Percentiles rank a stretch among this genome's conserved stretches.
phyloP scores from a whole-genome alignment of 768 basidiomycete genomes.

The Gymnopilus dilepis region DNA sequence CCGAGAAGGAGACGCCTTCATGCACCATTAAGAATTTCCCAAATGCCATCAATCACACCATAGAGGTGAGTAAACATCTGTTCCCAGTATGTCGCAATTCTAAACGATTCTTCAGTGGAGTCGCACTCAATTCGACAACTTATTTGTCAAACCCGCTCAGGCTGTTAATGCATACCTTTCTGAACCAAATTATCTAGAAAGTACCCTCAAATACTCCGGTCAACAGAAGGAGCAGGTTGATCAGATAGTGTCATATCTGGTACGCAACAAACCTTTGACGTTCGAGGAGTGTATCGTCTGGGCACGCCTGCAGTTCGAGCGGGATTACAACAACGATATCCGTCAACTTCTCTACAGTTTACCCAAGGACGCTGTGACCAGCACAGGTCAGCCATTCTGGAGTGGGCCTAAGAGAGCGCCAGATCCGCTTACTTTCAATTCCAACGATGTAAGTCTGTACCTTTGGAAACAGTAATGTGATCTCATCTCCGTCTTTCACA shows the following conservation, averaged over 20 bases:
- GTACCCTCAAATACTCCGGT: conserved; percentile 86
- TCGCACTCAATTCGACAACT: conserved; percentile 87
- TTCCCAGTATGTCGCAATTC: not conserved
- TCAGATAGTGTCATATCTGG: conserved; percentile 88
- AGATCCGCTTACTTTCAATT: conserved; percentile 85
- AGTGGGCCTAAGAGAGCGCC: conserved; percentile 98
- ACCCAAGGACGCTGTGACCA: conserved; percentile 92
- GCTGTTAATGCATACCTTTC: conserved; percentile 96
- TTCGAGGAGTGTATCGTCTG: conserved; percentile 98
- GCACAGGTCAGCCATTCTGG: conserved; percentile 97
- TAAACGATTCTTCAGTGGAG: conserved; percentile 70
- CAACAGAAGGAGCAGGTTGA: conserved; percentile 90
- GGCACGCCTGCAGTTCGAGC: conserved; percentile 95
- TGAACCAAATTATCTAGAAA: conserved; percentile 95
- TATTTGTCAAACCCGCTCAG: conserved; percentile 94
- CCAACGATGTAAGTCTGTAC: conserved; percentile 72
- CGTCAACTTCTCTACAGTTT: conserved; percentile 91
- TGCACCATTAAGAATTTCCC: conserved; percentile 99
- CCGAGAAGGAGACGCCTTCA: conserved; percentile 95
- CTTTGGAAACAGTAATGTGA: too few relatives aligned
- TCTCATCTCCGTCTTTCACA: conserved; percentile 34
- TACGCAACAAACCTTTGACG: conserved; percentile 90
- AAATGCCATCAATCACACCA: conserved; percentile 96
- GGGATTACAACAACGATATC: conserved; percentile 91
- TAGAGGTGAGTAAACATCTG: conserved; percentile 66